phyloP scores from a whole-genome alignment of 495 filamentous ascomycete species.

The Podospora comata region DNA sequence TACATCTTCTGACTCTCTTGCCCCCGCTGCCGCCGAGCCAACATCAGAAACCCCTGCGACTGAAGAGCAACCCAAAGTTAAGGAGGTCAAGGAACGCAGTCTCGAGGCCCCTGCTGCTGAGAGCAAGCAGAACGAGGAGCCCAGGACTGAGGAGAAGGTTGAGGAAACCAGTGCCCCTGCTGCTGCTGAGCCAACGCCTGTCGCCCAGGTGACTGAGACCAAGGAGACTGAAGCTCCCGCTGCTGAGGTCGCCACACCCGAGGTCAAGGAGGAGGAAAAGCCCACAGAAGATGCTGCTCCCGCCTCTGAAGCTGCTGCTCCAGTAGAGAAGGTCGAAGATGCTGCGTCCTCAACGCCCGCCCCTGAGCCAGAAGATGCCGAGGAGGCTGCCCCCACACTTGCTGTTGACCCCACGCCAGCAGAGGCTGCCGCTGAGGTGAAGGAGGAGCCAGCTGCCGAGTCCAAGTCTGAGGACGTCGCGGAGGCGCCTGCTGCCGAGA shows the following conservation, averaged over 20 bases:
- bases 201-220: constrained; percentile 15
- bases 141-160: constrained; percentile 10
- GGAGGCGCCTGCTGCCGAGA: constrained; percentile 7
- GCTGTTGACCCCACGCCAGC: not conserved
- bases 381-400: constrained; percentile 6
- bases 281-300: constrained; percentile 10
- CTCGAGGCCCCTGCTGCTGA: not conserved
- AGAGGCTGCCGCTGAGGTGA: constrained; percentile 10
- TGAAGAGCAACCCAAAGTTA: constrained; percentile 14
- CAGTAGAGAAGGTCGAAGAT: not conserved
- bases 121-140: constrained; percentile 8
- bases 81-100: constrained; percentile 11
- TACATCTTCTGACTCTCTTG: constrained; percentile 8
- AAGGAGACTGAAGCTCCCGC: constrained; percentile 7
- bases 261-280: not conserved
- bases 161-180: constrained; percentile 14
- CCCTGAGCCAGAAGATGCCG: constrained; percentile 2
- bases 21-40: constrained; percentile 19
- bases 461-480: constrained; percentile 9
- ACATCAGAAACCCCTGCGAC: constrained; percentile 5
- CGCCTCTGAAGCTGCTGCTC: constrained; percentile 1
- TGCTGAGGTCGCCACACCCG: constrained; percentile 2
- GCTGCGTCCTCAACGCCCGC: constrained; percentile 2
- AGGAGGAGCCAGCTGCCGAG: constrained; percentile 15
- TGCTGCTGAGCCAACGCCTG: constrained; percentile 19